Evolutionary conservation across 345 rosid genomes (phyloP), one percentile per base, ranked within the genome.

Genomic region (Populus ilicifolia): DNA sequence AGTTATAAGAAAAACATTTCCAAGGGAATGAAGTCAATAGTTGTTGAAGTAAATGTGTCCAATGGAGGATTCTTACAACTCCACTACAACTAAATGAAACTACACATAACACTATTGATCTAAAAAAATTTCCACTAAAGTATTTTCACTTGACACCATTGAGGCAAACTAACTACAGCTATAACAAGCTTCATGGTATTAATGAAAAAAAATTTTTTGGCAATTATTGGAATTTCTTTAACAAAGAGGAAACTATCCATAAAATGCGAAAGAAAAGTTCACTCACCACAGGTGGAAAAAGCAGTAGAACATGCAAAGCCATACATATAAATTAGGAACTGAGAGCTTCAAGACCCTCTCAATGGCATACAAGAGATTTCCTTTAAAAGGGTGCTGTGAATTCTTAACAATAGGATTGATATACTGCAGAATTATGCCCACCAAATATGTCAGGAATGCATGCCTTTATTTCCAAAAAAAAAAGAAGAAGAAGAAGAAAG

Each of bases 301-400:
- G 88, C 97, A 92, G 89, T 96, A 93, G 92, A 92, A 96, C 99
- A 91, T 90, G 91, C 98, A 93, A 76, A 96, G 99, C 98, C 99
- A 96, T 75, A 96, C 99, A 33, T 96, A 96, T 82, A 93, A 83
- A 78, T 82, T 91, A 65, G 98, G 99, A 81, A 96, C 93, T 20
- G 99, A 96, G 72, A 96, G 98, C 89, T 94, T 96, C 94, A 96
- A 81, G 78, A 94, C 91, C 85, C 99, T 94, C 89, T 96, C 97
- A 67, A 91, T 71, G 75, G 91, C 98, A 79, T 96, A 88, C 63
- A 96, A 76, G 71, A 94, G 84, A 83, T 92, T 81, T 77, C 97
- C 98, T 83, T 94, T 96, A 81, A 96, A 82, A 41, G 99, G 99
- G 77, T 96, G 99, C 76, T 91, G 91, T 13, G 99, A 96, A 82